Conservation (phyloP, 768 basidiomycete species). For the Dioszegia hungarica region DNA sequence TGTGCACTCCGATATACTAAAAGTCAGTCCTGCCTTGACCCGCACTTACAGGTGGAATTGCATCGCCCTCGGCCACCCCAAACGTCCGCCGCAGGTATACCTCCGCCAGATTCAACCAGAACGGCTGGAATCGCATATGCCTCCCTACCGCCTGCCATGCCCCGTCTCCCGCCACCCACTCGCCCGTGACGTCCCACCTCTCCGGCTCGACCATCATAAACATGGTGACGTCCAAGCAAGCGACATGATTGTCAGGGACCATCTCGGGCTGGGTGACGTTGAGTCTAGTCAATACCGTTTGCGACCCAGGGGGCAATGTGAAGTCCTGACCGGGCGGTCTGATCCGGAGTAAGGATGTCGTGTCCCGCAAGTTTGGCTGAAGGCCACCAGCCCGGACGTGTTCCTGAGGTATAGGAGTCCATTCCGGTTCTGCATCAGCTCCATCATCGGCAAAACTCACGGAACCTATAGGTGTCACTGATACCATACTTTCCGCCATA, state of each 20-base stretch:
- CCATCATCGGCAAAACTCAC: background rate
- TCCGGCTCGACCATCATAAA: background rate
- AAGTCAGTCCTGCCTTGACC: background rate
- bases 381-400: no score
- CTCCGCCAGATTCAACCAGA: constrained; percentile 1
- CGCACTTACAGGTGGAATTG: background rate
- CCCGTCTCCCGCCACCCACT: background rate
- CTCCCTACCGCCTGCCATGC: constrained; percentile 1
- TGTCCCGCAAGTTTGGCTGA: no score
- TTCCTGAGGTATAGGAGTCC: background rate
- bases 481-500: background rate
- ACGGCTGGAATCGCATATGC: constrained; percentile 11
- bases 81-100: constrained; percentile 1
- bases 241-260: background rate
- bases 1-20: constrained; percentile 10
- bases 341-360: background rate
- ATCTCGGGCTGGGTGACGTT: background rate
- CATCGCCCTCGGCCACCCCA: background rate
- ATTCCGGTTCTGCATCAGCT: background rate
- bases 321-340: background rate
- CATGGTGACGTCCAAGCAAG: background rate
- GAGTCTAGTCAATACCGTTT: background rate
- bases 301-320: background rate
- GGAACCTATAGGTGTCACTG: background rate
- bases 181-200: background rate